Percentiles rank a stretch among this genome's conserved stretches.
Evolutionary conservation across 805 yeast species (phyloP).

Genomic region (Ogataea thermomethanolica): DNA sequence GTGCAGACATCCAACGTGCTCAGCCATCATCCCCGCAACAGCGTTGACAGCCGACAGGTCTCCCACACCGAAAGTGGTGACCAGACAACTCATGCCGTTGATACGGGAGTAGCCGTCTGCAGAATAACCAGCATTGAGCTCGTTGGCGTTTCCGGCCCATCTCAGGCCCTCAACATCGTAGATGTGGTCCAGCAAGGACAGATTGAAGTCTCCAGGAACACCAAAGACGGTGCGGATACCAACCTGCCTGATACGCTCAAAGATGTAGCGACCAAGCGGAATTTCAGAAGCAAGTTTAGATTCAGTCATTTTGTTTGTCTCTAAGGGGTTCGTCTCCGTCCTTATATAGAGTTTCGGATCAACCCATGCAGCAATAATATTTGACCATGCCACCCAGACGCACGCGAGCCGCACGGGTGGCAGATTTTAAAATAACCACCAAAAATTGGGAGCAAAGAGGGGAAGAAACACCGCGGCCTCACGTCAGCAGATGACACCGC

Average conservation of each 20-base stretch:
- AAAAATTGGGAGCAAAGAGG: background rate
- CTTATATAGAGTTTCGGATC: slow-evolving; percentile 2
- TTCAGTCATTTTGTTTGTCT: slow-evolving; percentile 1
- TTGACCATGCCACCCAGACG: slow-evolving; percentile 8
- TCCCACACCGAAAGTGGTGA: slow-evolving; percentile 91
- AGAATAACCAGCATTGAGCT: slow-evolving; percentile 83
- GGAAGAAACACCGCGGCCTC: background rate
- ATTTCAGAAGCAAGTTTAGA: slow-evolving; percentile 33
- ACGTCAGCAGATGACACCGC: too few relatives aligned
- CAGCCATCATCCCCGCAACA: slow-evolving; percentile 85
- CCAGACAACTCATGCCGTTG: slow-evolving; percentile 67
- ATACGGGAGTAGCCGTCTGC: slow-evolving; percentile 87
- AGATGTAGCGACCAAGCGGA: slow-evolving; percentile 71
- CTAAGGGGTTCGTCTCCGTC: background rate
- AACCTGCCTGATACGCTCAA: slow-evolving; percentile 74
- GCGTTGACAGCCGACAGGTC: slow-evolving; percentile 83
- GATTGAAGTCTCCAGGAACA: slow-evolving; percentile 80
- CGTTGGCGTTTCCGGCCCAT: slow-evolving; percentile 93
- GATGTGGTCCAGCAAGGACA: slow-evolving; percentile 65
- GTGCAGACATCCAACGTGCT: slow-evolving; percentile 82
- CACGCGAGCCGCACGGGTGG: slow-evolving; percentile 7
- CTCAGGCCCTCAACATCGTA: slow-evolving; percentile 71
- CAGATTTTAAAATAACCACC: background rate
- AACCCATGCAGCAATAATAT: slow-evolving; percentile 4
- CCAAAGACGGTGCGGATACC: slow-evolving; percentile 72